A percentile compares a stretch with the other conserved stretches of the same genome.
These are phyloP conservation scores for Malania oleifera DNA, from an alignment of 164 flowering plant species.

Conservation along the genomic window DNA sequence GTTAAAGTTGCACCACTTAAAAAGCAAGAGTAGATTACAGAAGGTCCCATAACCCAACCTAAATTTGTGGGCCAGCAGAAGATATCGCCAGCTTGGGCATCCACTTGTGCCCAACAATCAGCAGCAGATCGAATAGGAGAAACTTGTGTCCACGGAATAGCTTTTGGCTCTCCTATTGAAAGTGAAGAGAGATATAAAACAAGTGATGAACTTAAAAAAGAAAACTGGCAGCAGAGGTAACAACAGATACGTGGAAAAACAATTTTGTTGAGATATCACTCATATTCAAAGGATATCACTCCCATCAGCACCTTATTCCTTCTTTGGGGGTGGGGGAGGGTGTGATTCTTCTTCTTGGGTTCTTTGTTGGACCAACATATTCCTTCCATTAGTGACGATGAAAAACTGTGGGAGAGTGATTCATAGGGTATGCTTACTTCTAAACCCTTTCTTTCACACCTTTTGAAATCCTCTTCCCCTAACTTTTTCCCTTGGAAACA, in stretches of 20 bases:
- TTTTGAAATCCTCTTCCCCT: too few relatives aligned
- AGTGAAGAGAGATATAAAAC: not conserved
- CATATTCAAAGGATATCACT: too few relatives aligned
- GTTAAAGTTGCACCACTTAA: slow-evolving; percentile 75
- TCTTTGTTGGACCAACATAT: too few relatives aligned
- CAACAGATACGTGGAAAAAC: not conserved
- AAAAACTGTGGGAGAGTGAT: too few relatives aligned
- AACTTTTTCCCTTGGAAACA: too few relatives aligned
- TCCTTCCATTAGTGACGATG: too few relatives aligned
- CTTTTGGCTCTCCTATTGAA: slow-evolving; percentile 85
- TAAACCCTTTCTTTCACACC: too few relatives aligned
- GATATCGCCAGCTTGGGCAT: slow-evolving; percentile 58
- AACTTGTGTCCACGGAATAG: slow-evolving; percentile 92
- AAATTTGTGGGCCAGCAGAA: slow-evolving; percentile 91
- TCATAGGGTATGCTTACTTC: too few relatives aligned
- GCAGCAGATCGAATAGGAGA: slow-evolving; percentile 68
- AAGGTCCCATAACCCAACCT: slow-evolving; percentile 96
- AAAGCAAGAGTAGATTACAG: slow-evolving; percentile 58
- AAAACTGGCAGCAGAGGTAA: not conserved
- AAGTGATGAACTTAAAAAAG: not conserved
- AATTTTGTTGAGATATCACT: too few relatives aligned
- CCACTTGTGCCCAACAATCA: slow-evolving; percentile 68
- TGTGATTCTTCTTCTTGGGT: too few relatives aligned
- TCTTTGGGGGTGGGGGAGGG: too few relatives aligned
- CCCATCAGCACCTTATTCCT: too few relatives aligned